Percentiles rank a stretch among this genome's conserved stretches.
Evolutionary conservation across 192 early-diverging fungal species (phyloP).

Genomic region (Ambispora gerdemannii): DNA sequence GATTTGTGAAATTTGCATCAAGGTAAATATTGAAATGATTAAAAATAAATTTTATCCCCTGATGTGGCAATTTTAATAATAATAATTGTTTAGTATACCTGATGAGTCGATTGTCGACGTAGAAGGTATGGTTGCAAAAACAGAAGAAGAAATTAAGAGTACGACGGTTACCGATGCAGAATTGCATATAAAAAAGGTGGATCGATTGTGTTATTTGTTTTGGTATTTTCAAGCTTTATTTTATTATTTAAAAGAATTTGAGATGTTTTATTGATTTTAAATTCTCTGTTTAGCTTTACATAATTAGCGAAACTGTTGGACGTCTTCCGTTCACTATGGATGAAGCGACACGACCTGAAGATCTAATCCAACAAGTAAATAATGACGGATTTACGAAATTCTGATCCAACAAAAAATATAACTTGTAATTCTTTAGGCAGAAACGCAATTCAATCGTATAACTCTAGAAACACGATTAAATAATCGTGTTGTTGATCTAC

Average conservation of each 20-base stretch:
- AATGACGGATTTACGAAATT: no score
- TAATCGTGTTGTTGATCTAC: constrained; percentile 90
- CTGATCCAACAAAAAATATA: no score
- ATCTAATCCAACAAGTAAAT: constrained; percentile 65
- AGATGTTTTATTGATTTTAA: no score
- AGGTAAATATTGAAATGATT: constrained; percentile 53
- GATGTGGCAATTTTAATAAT: no score
- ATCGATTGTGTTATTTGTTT: constrained; percentile 25
- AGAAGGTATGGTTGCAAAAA: constrained; percentile 74
- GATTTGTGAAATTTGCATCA: constrained; percentile 89
- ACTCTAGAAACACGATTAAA: constrained; percentile 89
- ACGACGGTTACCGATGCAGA: constrained; percentile 95
- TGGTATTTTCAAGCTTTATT: constrained; percentile 14
- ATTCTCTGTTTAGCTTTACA: constrained; percentile 46
- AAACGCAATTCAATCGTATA: constrained; percentile 70
- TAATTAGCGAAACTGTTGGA: constrained; percentile 68
- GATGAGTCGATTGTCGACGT: constrained; percentile 88
- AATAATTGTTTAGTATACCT: constrained; percentile 61
- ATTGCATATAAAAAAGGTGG: constrained; percentile 72
- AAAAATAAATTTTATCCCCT: no score
- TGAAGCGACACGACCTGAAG: constrained; percentile 83
- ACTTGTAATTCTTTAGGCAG: constrained; percentile 34
- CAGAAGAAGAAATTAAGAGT: constrained; percentile 80
- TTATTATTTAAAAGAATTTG: no score
- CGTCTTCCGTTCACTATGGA: constrained; percentile 90